A percentile compares a stretch with the other conserved stretches of the same genome.
Conservation (phyloP, 805 yeast species). For the Danielozyma ontarioensis region DNA sequence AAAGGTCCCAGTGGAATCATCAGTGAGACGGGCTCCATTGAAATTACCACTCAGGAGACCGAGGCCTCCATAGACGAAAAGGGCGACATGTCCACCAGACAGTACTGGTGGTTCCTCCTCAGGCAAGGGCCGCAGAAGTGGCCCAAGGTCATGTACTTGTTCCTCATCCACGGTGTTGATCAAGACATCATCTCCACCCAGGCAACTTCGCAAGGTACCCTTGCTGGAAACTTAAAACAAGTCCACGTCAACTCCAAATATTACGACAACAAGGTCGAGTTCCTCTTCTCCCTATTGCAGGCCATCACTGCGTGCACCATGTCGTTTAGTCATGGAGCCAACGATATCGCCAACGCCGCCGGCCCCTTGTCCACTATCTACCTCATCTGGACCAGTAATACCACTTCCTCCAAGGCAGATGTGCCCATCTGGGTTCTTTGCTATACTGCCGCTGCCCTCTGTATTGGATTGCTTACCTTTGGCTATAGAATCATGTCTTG, state of each 20-base stretch:
- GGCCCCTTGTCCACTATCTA: conserved; percentile 71
- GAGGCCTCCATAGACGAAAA: conserved; percentile 12
- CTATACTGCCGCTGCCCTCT: conserved; percentile 63
- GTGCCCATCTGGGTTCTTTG: conserved; percentile 71
- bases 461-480: conserved; percentile 63
- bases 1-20: conserved; percentile 7
- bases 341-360: conserved; percentile 73
- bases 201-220: conserved; percentile 27
- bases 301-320: conserved; percentile 71
- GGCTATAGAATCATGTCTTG: conserved; percentile 68
- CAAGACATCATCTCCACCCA: conserved; percentile 57
- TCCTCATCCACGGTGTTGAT: conserved; percentile 55
- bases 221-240: conserved; percentile 42
- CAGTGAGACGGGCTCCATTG: conserved; percentile 2
- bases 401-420: conserved; percentile 41
- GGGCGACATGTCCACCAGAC: conserved; percentile 27
- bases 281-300: conserved; percentile 61
- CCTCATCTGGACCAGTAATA: conserved; percentile 52
- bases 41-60: conserved; percentile 6
- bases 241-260: conserved; percentile 58
- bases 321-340: conserved; percentile 82
- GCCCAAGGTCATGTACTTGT: conserved; percentile 47
- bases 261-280: conserved; percentile 68
- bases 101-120: conserved; percentile 36
- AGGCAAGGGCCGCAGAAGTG: conserved; percentile 48